phyloP scores from a whole-genome alignment of 2,329 filamentous ascomycete species.

The Nemania sp. region DNA sequence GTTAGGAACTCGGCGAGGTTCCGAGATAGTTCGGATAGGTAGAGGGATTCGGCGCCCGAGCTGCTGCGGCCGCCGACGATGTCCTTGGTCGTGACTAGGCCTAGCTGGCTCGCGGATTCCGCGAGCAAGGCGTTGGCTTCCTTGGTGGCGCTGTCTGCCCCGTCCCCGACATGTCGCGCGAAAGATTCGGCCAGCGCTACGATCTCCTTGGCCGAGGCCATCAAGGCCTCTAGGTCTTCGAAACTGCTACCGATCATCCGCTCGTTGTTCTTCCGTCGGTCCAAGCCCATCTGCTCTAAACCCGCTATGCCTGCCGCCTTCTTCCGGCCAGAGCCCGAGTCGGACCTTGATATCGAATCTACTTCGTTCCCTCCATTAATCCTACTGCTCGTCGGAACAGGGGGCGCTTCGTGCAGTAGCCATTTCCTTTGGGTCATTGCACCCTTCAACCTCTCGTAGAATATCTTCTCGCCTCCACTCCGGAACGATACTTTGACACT shows the following conservation, averaged over 20 bases:
- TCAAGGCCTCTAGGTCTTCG: constrained; percentile 92
- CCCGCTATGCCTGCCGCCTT: constrained; percentile 88
- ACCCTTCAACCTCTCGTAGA: constrained; percentile 84
- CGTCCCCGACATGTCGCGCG: constrained; percentile 65
- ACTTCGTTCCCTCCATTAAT: constrained; percentile 42
- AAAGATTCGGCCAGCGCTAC: constrained; percentile 90
- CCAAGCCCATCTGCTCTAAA: constrained; percentile 81
- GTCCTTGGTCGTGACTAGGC: constrained; percentile 91
- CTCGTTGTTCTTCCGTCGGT: constrained; percentile 90
- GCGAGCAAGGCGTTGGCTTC: constrained; percentile 77
- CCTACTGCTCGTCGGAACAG: constrained; percentile 68
- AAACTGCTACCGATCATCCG: constrained; percentile 91
- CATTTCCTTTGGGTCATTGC: constrained; percentile 93
- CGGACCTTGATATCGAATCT: constrained; percentile 35
- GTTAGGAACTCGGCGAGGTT: constrained; percentile 88
- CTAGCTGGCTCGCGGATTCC: constrained; percentile 81
- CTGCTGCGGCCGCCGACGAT: constrained; percentile 78
- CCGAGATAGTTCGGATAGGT: constrained; percentile 82
- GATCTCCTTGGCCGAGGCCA: constrained; percentile 97
- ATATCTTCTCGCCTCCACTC: constrained; percentile 83
- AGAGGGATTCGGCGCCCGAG: constrained; percentile 71
- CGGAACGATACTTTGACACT: constrained; percentile 92
- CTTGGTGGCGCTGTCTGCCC: constrained; percentile 59
- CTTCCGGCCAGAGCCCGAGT: constrained; percentile 39
- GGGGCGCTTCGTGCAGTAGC: constrained; percentile 87